These are phyloP conservation scores for Candida tetrigidarum DNA, from an alignment of 1,139 yeast species.

Conservation along the genomic window DNA sequence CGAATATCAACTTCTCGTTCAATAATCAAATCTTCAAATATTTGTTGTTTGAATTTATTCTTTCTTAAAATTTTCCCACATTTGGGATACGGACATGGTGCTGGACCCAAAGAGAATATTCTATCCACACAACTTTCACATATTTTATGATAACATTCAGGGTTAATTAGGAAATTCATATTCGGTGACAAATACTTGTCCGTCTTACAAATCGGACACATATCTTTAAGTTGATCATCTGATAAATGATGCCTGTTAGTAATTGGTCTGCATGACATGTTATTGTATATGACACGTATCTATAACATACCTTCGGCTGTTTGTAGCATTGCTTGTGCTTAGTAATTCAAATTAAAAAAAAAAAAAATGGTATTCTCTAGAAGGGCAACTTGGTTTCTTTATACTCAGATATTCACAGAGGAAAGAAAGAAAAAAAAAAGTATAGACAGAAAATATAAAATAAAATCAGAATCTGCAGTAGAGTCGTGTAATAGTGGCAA, in stretches of 20 bases:
- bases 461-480: neutral
- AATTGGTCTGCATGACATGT: too few relatives aligned
- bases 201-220: conserved; percentile 98
- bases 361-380: neutral
- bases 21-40: conserved; percentile 86
- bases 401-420: neutral
- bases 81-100: conserved; percentile 93
- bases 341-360: too few relatives aligned
- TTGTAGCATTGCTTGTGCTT: conserved; percentile 9
- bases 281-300: too few relatives aligned
- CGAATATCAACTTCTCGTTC: conserved; percentile 94
- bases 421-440: neutral
- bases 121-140: conserved; percentile 97
- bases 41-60: conserved; percentile 88
- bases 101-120: conserved; percentile 92
- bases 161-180: conserved; percentile 88
- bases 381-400: neutral
- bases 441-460: conserved; percentile 1
- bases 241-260: conserved; percentile 7
- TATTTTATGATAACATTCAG: conserved; percentile 97
- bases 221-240: conserved; percentile 60
- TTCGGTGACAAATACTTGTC: conserved; percentile 94
- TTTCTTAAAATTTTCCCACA: conserved; percentile 88
- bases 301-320: conserved; percentile 12
- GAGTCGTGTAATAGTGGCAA: neutral